A percentile compares a stretch with the other conserved stretches of the same genome.
phyloP scores from a whole-genome alignment of 192 early-diverging fungal species.

The Backusella mclennaniae region DNA sequence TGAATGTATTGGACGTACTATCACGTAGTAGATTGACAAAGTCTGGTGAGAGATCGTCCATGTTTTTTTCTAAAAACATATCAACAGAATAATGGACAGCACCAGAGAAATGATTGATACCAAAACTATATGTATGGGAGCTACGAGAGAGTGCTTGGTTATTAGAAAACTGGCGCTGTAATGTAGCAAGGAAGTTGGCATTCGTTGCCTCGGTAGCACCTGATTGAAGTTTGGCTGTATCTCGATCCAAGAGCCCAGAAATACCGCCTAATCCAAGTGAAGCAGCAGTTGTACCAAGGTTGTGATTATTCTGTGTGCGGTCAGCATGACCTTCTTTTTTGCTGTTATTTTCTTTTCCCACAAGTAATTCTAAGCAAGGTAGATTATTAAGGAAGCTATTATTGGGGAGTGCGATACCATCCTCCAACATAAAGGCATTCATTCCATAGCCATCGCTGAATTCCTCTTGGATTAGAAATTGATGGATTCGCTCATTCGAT shows the following conservation, averaged over 20 bases:
- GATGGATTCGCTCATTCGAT: constrained; percentile 45
- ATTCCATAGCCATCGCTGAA: constrained; percentile 50
- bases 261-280: constrained; percentile 34
- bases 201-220: constrained; percentile 47
- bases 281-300: not conserved
- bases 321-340: not conserved
- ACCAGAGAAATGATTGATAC: constrained; percentile 63
- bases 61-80: constrained; percentile 63
- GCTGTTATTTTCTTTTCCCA: constrained; percentile 18
- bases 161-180: constrained; percentile 18
- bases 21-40: constrained; percentile 70
- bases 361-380: constrained; percentile 52
- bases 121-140: constrained; percentile 47
- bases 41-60: constrained; percentile 56
- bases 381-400: constrained; percentile 45
- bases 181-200: constrained; percentile 36
- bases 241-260: constrained; percentile 41
- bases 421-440: constrained; percentile 54
- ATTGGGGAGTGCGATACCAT: constrained; percentile 58
- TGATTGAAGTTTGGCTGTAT: constrained; percentile 36
- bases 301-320: not conserved
- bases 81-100: constrained; percentile 65
- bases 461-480: constrained; percentile 44
- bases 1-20: constrained; percentile 56
- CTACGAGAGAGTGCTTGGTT: constrained; percentile 18